phyloP scores from a whole-genome alignment of 768 basidiomycete genomes.

The Mycena sanguinolenta region DNA sequence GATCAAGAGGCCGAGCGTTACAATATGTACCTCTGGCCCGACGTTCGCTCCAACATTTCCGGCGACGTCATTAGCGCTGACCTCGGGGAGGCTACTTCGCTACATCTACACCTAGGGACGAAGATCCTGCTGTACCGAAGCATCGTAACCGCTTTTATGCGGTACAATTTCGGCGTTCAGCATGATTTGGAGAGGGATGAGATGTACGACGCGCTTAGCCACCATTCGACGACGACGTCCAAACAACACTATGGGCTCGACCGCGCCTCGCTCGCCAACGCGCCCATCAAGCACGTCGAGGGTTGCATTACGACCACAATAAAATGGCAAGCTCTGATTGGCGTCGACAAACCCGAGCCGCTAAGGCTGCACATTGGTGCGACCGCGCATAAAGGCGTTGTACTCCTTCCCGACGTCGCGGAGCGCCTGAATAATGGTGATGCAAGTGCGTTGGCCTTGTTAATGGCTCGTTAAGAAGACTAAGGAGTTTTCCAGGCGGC shows the following conservation, averaged over 20 bases:
- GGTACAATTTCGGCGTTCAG: not conserved
- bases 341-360: not conserved
- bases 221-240: conserved; percentile 7
- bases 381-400: too few relatives aligned
- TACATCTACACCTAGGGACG: not conserved
- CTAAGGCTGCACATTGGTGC: not conserved
- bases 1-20: conserved; percentile 2
- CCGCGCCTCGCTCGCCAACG: not conserved
- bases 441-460: too few relatives aligned
- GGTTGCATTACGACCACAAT: not conserved
- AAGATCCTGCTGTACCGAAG: conserved; percentile 3
- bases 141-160: not conserved
- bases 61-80: conserved; percentile 12
- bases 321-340: not conserved
- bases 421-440: not conserved
- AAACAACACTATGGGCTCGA: conserved; percentile 10
- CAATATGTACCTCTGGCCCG: conserved; percentile 18
- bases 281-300: not conserved
- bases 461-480: not conserved
- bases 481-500: too few relatives aligned
- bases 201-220: not conserved
- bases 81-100: conserved; percentile 5
- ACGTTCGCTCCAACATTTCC: conserved; percentile 5
- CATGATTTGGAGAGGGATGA: not conserved
- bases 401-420: not conserved